Percentiles rank a stretch among this genome's conserved stretches.
These are phyloP conservation scores for Nephromyces sp. DNA, from an alignment of 169 alveolate genomes.

Conservation along the genomic window DNA sequence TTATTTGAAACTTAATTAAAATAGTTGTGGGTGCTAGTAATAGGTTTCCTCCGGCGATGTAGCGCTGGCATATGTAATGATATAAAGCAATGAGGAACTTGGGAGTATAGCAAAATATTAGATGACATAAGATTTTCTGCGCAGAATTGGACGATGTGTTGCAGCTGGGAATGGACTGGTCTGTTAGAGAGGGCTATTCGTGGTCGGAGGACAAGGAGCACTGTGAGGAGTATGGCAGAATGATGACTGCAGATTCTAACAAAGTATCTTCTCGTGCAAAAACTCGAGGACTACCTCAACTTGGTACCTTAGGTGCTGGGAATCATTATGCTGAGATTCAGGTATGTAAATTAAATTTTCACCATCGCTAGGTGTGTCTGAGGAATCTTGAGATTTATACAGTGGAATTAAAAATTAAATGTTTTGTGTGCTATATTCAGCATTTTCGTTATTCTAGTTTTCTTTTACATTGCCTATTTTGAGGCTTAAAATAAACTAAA, in stretches of 20 bases:
- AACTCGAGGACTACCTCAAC: slow-evolving; percentile 75
- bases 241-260: slow-evolving; percentile 68
- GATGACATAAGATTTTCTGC: too few species aligned
- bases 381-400: too few species aligned
- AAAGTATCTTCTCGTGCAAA: slow-evolving; percentile 67
- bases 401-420: too few species aligned
- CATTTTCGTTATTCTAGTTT: too few species aligned
- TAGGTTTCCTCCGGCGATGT: neutral
- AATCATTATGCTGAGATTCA: slow-evolving; percentile 79
- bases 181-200: slow-evolving; percentile 51
- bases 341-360: too few species aligned
- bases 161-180: slow-evolving; percentile 73
- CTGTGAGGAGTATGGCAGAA: slow-evolving; percentile 72
- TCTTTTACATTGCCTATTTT: too few species aligned
- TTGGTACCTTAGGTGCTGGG: slow-evolving; percentile 83
- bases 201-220: slow-evolving; percentile 71
- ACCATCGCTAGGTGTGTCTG: too few species aligned
- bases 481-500: too few species aligned
- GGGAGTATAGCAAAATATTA: slow-evolving; percentile 8
- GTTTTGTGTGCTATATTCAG: too few species aligned
- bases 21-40: too few species aligned
- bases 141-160: slow-evolving; percentile 54
- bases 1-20: too few species aligned
- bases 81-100: neutral
- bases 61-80: neutral